Percentiles rank a stretch among this genome's conserved stretches.
Conservation (phyloP, 176 grass and related monocot genomes). For the Juncus inflexus region DNA sequence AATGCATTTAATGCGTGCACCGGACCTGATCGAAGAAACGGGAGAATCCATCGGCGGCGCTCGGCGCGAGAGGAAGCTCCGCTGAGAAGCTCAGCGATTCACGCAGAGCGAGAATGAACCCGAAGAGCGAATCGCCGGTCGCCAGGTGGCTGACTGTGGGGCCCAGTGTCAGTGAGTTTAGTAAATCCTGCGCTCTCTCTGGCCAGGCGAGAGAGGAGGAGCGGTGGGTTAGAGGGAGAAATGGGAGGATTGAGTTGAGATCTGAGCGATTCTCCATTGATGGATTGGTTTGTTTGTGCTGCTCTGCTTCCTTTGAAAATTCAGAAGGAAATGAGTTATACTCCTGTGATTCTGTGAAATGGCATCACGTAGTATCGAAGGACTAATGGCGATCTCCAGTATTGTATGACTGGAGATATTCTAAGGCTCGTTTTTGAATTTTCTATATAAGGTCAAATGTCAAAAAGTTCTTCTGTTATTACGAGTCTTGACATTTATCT, state of each 20-base stretch:
- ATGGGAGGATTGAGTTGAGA: conserved; percentile 25
- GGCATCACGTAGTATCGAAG: too few relatives aligned
- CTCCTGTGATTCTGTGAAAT: too few relatives aligned
- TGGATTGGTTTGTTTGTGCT: neutral
- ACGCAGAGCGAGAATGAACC: conserved; percentile 57
- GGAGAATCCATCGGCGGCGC: conserved; percentile 43
- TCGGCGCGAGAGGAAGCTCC: conserved; percentile 24
- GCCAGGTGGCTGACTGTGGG: conserved; percentile 53
- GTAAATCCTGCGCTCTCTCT: conserved; percentile 4
- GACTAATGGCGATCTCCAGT: too few relatives aligned
- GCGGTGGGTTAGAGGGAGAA: conserved; percentile 5
- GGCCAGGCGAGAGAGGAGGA: conserved; percentile 3
- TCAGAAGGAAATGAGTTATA: too few relatives aligned
- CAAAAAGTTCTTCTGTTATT: too few relatives aligned
- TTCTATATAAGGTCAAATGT: too few relatives aligned
- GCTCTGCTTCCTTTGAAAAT: too few relatives aligned
- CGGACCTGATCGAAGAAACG: conserved; percentile 77
- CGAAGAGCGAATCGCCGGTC: conserved; percentile 62
- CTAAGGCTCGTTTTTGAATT: too few relatives aligned
- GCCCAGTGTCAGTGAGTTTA: neutral
- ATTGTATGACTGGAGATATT: too few relatives aligned
- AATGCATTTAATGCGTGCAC: too few relatives aligned
- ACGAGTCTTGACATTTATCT: neutral
- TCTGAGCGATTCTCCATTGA: conserved; percentile 11
- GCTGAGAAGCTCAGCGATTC: conserved; percentile 36